Evolutionary conservation across 2,329 filamentous ascomycete species (phyloP).

Genomic region (Diplodia seriata): DNA sequence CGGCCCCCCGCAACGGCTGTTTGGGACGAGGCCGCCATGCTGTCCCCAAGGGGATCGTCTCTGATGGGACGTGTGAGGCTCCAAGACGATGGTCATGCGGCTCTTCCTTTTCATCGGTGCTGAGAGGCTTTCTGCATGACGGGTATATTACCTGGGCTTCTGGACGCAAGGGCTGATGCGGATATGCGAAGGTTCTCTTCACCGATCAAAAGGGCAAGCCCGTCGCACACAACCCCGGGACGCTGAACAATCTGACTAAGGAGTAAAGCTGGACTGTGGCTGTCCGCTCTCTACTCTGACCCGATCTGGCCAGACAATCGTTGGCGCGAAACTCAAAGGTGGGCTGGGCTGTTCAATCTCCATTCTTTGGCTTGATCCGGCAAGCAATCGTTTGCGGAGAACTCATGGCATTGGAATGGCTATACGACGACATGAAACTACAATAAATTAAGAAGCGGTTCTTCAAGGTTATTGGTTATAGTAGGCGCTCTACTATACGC

Average conservation of each 20-base stretch:
- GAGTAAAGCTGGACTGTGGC: background rate
- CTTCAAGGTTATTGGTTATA: background rate
- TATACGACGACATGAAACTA: background rate
- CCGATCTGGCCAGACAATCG: background rate
- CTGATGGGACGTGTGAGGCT: background rate
- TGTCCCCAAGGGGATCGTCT: background rate
- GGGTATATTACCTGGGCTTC: background rate
- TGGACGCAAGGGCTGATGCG: background rate
- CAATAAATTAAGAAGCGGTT: background rate
- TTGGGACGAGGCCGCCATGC: background rate
- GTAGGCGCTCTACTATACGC: background rate
- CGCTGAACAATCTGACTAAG: constrained; percentile 37
- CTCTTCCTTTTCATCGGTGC: background rate
- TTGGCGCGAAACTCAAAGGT: too few species aligned
- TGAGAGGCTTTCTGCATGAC: background rate
- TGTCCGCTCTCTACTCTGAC: background rate
- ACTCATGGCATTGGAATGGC: background rate
- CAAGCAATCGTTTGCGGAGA: too few species aligned
- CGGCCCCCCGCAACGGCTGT: constrained; percentile 11
- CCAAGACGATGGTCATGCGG: background rate
- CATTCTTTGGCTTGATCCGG: background rate
- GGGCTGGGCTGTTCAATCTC: too few species aligned
- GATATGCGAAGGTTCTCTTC: constrained; percentile 45
- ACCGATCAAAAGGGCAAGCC: constrained; percentile 50
- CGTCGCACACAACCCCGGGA: constrained; percentile 51